These are phyloP conservation scores for Phytopythium aichiense DNA, from an alignment of 352 stramenopile species.

Conservation along the genomic window DNA sequence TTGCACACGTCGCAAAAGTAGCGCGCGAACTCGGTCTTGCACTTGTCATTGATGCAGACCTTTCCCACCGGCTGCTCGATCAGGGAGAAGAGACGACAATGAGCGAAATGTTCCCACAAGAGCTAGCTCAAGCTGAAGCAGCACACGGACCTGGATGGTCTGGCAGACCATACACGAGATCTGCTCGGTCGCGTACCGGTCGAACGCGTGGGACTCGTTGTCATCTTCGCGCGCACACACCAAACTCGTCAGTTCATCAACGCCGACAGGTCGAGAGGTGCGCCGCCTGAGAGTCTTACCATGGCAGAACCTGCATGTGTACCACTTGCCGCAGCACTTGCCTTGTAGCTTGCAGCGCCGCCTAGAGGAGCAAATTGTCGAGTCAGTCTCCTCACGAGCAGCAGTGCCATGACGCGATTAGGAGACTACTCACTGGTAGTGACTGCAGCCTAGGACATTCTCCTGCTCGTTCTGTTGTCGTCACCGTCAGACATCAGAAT, in stretches of 20 bases:
- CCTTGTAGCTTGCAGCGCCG: slow-evolving; percentile 75
- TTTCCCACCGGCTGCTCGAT: slow-evolving; percentile 52
- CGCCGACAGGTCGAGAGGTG: neutral
- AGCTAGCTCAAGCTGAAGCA: neutral
- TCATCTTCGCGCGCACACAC: slow-evolving; percentile 32
- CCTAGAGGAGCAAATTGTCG: slow-evolving; percentile 13
- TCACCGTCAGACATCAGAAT: neutral
- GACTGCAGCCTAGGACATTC: slow-evolving; percentile 67
- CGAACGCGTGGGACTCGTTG: slow-evolving; percentile 86
- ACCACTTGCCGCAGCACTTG: slow-evolving; percentile 88
- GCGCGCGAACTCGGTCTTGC: slow-evolving; percentile 78
- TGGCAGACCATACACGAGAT: slow-evolving; percentile 94
- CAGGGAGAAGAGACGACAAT: slow-evolving; percentile 16
- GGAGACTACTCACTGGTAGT: slow-evolving; percentile 73
- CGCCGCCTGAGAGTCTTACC: slow-evolving; percentile 23
- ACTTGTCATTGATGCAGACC: slow-evolving; percentile 59
- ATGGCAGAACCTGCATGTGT: slow-evolving; percentile 89
- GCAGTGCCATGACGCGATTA: neutral
- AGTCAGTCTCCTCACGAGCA: neutral
- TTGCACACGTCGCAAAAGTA: slow-evolving; percentile 96
- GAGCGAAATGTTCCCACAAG: too few relatives aligned
- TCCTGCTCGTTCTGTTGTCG: slow-evolving; percentile 48
- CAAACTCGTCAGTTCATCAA: neutral
- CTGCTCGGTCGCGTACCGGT: slow-evolving; percentile 92
- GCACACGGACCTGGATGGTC: slow-evolving; percentile 46